These are phyloP conservation scores for Globomyces sp. DNA, from an alignment of 371 early-diverging fungal species.

Conservation along the genomic window DNA sequence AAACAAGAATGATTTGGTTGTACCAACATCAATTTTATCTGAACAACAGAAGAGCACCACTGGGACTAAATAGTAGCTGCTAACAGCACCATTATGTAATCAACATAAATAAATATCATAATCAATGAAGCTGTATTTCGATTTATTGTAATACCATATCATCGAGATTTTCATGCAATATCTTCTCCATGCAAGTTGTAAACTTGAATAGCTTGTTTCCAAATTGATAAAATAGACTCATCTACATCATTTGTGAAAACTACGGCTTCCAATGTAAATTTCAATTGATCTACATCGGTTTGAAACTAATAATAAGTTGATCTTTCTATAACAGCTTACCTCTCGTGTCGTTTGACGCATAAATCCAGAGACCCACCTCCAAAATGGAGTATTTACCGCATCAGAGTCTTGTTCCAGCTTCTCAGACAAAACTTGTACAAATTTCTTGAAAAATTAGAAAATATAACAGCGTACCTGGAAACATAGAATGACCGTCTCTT, in stretches of 20 bases:
- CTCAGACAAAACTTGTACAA: slow-evolving; percentile 58
- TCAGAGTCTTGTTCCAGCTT: slow-evolving; percentile 47
- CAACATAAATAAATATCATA: no score
- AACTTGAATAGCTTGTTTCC: slow-evolving; percentile 51
- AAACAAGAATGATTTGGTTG: no score
- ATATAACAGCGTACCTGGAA: slow-evolving; percentile 49
- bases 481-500: slow-evolving; percentile 72
- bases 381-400: slow-evolving; percentile 51
- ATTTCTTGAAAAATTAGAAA: slow-evolving; percentile 41
- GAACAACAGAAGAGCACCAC: no score
- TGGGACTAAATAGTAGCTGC: no score
- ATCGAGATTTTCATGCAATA: neutral
- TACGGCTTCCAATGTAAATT: slow-evolving; percentile 63
- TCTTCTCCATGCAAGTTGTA: slow-evolving; percentile 23
- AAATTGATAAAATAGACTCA: slow-evolving; percentile 50
- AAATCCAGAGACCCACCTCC: slow-evolving; percentile 78
- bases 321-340: slow-evolving; percentile 25
- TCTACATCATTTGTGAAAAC: slow-evolving; percentile 70
- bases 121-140: no score
- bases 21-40: no score
- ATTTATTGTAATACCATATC: no score
- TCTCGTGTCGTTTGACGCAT: slow-evolving; percentile 75
- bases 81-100: no score
- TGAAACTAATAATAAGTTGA: slow-evolving; percentile 42
- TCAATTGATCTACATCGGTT: slow-evolving; percentile 61